Base-by-base conservation (phyloP, 768 basidiomycete genomes). In the Rhodotorula babjevae region DNA sequence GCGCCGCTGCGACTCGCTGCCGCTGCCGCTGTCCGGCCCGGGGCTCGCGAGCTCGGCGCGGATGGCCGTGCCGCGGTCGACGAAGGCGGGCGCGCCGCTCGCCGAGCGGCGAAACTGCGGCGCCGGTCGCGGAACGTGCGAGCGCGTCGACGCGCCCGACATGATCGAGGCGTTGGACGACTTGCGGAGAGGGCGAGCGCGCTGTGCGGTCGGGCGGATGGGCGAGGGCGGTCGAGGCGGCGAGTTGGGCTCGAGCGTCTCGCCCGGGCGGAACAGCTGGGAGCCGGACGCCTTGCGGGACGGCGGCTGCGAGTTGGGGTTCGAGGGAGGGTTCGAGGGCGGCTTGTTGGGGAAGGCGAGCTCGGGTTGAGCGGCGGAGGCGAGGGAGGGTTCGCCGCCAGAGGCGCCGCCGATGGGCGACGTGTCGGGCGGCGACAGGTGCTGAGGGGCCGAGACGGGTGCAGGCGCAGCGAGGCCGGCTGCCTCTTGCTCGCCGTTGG, bases 101-200 rank as follows among this genome's bases (percentile, higher is more conserved):
- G 74, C 57, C 2, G 74, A 33, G 12, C 74, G 69, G 15, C 74
- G 67, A 56, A 74, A 71, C 33, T 68, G 52, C 9, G 74, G 63
- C 9, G 70, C 33, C 0, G 64, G 31, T 31, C 57, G 57, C 9
- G 25, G 14, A 31, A 63, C 27, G 58, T 65, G 56, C 58, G 67
- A 59, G 61, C 74, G 63, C 14, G n/a, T 33, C 27, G 74, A 75
- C 12, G 70, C 57, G 47, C 53, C 42, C 15, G 74, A 75, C 25
- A 69, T 16, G 58, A 75, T 58, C 9, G 74, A 75, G 0, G 74
- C 68, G 65, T 75, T 63, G 19, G 74, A 75, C 19, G 74, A 29
- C 27, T 75, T 72, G 64, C 74, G 74, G 61, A 36, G 29, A 52
- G 27, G 47, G 55, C n/a, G 29, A 11, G 36, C 23, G 16, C 36